A percentile compares a stretch with the other conserved stretches of the same genome.
These are phyloP conservation scores for Emmonsiellopsis sp. DNA, from an alignment of 2,329 filamentous ascomycete species.

Conservation along the genomic window DNA sequence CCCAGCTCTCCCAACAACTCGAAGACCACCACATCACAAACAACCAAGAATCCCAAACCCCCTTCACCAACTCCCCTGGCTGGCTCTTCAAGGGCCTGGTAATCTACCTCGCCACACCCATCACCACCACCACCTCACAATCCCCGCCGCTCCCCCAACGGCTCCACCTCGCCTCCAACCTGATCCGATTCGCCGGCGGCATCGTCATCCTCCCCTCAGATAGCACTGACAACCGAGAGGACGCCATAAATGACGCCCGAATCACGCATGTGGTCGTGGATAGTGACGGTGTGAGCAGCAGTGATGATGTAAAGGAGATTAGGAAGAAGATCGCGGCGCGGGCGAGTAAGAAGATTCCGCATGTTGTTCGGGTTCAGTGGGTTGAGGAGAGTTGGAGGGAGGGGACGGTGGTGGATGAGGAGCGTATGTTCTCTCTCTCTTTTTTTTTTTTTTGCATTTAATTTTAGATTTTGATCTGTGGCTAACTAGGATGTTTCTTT, in stretches of 20 bases:
- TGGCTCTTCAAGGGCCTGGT: constrained; percentile 43
- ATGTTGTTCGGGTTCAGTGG: constrained; percentile 64
- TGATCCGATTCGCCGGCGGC: constrained; percentile 63
- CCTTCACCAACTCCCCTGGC: constrained; percentile 26
- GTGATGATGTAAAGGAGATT: constrained; percentile 34
- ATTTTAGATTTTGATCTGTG: not conserved
- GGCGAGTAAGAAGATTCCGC: constrained; percentile 47
- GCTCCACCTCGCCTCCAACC: constrained; percentile 44
- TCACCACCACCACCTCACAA: constrained; percentile 3
- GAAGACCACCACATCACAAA: not conserved
- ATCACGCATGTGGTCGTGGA: constrained; percentile 69
- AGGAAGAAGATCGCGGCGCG: constrained; percentile 19
- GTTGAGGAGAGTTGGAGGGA: constrained; percentile 72
- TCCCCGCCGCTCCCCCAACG: constrained; percentile 14
- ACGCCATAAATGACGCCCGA: constrained; percentile 41
- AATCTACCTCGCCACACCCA: constrained; percentile 32
- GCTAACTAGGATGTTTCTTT: not conserved
- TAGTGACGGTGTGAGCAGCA: constrained; percentile 33
- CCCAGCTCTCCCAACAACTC: constrained; percentile 23
- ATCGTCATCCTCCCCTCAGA: constrained; percentile 27
- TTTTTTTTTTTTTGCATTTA: not conserved
- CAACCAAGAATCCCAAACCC: not conserved
- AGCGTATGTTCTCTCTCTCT: constrained; percentile 34
- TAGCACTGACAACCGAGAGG: constrained; percentile 7
- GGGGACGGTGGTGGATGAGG: constrained; percentile 70